Evolutionary conservation across 2,329 filamentous ascomycete genomes (phyloP), one percentile per base, ranked within the genome.

Genomic region (Colletotrichum neosansevieriae): DNA sequence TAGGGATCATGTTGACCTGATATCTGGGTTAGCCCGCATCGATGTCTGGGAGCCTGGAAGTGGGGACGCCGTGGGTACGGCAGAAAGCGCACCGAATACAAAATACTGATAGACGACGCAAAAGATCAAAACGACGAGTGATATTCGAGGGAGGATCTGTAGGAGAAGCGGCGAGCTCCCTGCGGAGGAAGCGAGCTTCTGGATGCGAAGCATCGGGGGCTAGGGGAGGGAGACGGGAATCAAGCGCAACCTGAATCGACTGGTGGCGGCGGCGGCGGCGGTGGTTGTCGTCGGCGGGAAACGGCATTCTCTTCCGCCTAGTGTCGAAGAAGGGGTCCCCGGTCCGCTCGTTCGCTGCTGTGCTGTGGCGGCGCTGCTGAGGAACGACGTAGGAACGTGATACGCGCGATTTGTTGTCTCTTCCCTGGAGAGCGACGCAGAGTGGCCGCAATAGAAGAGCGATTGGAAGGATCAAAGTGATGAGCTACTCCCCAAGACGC

Each of bases 1-100:
- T 83, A 84, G 0, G 85, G 84, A 70, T 89, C 87, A 53, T 68
- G 11, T 50, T 53, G 63, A 17, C 70, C 70, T 71, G 49, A 7
- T 15, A 17, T 19, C 32, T 53, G 42, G 40, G 57, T 63, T 32
- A 60, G 58, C 42, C 34, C 32, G 50, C 21, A 42, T 32, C 15
- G 58, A 42, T 32, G 19, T 45, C 17, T 32, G 17, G 38, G 32
- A 21, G 29, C n/a, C 19, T 49, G 24, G 34, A 42, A 9, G 42
- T 60, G 40, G 40, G 32, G 56, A 11, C 15, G 38, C 5, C 15
- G 36, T 15, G 19, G 56, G 19, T n/a, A 44, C 13, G 6, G 24
- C 19, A n/a, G 51, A 24, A n/a, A 44, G 21, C 58, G 44, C 29
- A 62, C 57, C 66, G 53, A 42, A 53, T 34, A 54, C 21, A 24